A percentile compares a stretch with the other conserved stretches of the same genome.
phyloP scores from a whole-genome alignment of 805 yeast species.

The Teunomyces panamensis region DNA sequence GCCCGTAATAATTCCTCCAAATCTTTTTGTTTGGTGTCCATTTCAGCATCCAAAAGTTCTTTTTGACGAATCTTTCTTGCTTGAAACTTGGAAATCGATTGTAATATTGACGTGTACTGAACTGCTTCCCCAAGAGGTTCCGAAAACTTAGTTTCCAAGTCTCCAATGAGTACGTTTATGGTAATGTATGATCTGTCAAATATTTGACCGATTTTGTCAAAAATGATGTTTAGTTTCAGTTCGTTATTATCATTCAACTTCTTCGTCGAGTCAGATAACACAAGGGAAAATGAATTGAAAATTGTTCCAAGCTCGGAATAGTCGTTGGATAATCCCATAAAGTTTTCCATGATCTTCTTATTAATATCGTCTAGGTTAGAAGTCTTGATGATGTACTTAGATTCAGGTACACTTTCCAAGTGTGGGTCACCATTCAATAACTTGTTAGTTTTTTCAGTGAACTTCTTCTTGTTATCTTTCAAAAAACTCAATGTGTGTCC shows the following conservation, averaged over 20 bases:
- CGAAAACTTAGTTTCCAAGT: conserved; percentile 55
- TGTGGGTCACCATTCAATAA: conserved; percentile 9
- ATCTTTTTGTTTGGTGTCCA: conserved; percentile 30
- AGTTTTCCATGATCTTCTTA: conserved; percentile 51
- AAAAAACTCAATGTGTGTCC: conserved; percentile 31
- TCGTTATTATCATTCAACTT: conserved; percentile 21
- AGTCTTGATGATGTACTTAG: conserved; percentile 19
- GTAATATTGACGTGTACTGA: conserved; percentile 57
- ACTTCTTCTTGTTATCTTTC: conserved; percentile 26
- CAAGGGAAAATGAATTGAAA: conserved; percentile 53
- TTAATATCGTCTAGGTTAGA: conserved; percentile 57
- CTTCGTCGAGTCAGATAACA: conserved; percentile 31
- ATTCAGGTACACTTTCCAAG: neutral
- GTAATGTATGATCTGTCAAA: conserved; percentile 65
- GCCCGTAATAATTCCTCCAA: conserved; percentile 26
- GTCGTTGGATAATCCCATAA: conserved; percentile 58
- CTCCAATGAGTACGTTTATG: conserved; percentile 50
- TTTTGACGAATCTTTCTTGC: conserved; percentile 36
- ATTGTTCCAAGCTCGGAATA: conserved; percentile 71
- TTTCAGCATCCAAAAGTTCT: conserved; percentile 27
- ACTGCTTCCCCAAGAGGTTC: conserved; percentile 74
- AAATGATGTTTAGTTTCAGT: conserved; percentile 28
- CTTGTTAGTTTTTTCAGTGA: conserved; percentile 22
- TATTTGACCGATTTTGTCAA: conserved; percentile 84
- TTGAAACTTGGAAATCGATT: conserved; percentile 59